Conservation (phyloP, 805 yeast genomes). For the Metschnikowia drakensbergensis region DNA sequence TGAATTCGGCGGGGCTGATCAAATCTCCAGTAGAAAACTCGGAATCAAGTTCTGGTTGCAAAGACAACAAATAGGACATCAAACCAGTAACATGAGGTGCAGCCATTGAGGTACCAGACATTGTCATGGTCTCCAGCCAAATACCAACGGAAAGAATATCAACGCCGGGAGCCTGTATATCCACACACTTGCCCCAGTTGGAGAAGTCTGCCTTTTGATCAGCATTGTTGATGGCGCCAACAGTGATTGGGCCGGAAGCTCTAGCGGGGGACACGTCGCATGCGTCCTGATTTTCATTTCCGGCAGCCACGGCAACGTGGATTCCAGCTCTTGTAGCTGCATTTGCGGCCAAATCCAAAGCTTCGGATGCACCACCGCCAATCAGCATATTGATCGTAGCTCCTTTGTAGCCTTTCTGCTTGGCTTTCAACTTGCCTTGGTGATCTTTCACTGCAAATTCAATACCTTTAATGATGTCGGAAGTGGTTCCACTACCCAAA, state of each 20-base stretch:
- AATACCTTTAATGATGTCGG: conserved; percentile 81
- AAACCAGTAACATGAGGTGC: conserved; percentile 72
- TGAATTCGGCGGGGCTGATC: conserved; percentile 38
- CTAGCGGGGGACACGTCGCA: conserved; percentile 91
- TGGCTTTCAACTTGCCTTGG: conserved; percentile 47
- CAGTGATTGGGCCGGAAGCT: conserved; percentile 80
- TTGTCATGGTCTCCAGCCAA: conserved; percentile 13
- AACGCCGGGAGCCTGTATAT: conserved; percentile 94
- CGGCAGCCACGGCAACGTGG: conserved; percentile 95
- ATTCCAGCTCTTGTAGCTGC: conserved; percentile 88
- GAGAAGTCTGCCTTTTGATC: conserved; percentile 94
- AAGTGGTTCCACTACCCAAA: conserved; percentile 79
- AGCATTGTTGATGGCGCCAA: conserved; percentile 88
- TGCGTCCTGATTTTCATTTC: conserved; percentile 90
- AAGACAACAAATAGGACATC: conserved; percentile 46
- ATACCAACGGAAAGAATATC: conserved; percentile 58
- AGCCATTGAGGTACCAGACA: conserved; percentile 83
- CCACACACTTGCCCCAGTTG: conserved; percentile 94
- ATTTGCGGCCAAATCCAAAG: conserved; percentile 81
- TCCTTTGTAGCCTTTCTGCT: conserved; percentile 69
- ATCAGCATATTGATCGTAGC: conserved; percentile 90
- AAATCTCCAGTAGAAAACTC: conserved; percentile 41
- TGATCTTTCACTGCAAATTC: conserved; percentile 79
- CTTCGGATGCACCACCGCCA: conserved; percentile 89
- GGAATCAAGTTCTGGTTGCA: conserved; percentile 18